Percentiles rank a stretch among this genome's conserved stretches.
These are phyloP conservation scores for Lolium multiflorum DNA, from an alignment of 176 grass and related monocot genomes.

Conservation along the genomic window DNA sequence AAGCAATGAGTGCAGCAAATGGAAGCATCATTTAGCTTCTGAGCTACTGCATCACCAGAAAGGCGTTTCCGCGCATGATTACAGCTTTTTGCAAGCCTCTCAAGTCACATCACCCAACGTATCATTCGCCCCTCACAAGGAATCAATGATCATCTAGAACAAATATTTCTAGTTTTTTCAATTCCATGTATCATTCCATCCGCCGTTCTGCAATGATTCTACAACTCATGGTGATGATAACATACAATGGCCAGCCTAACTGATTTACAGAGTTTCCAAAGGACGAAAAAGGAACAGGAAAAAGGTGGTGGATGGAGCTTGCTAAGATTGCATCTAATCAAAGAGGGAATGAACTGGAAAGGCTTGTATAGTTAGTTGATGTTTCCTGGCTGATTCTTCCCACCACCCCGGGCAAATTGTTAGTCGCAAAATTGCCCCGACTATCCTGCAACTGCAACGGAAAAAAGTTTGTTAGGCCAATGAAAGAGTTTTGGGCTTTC, in stretches of 20 bases:
- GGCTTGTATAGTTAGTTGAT: constrained; percentile 47
- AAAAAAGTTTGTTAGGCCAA: background rate
- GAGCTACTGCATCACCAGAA: constrained; percentile 43
- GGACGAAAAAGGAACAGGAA: constrained; percentile 23
- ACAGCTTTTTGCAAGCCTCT: constrained; percentile 51
- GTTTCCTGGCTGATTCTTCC: constrained; percentile 40
- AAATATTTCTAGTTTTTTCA: constrained; percentile 29
- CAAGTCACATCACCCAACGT: constrained; percentile 47
- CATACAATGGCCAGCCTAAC: background rate
- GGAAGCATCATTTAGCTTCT: constrained; percentile 62
- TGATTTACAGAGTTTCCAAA: constrained; percentile 33
- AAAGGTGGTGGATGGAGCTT: background rate
- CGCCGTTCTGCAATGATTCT: constrained; percentile 50
- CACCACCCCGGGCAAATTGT: constrained; percentile 25
- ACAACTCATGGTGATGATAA: constrained; percentile 39
- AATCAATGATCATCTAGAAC: constrained; percentile 42
- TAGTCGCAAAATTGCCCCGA: constrained; percentile 62
- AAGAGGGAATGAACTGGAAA: constrained; percentile 3
- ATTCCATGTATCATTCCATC: constrained; percentile 47
- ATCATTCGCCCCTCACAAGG: no score
- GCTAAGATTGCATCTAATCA: constrained; percentile 11
- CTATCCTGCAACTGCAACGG: constrained; percentile 52
- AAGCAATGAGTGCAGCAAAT: constrained; percentile 52
- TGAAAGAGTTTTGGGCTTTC: constrained; percentile 16
- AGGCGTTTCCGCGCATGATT: constrained; percentile 34